phyloP scores from a whole-genome alignment of 192 early-diverging fungal genomes.

The Allomyces macrogynus region DNA sequence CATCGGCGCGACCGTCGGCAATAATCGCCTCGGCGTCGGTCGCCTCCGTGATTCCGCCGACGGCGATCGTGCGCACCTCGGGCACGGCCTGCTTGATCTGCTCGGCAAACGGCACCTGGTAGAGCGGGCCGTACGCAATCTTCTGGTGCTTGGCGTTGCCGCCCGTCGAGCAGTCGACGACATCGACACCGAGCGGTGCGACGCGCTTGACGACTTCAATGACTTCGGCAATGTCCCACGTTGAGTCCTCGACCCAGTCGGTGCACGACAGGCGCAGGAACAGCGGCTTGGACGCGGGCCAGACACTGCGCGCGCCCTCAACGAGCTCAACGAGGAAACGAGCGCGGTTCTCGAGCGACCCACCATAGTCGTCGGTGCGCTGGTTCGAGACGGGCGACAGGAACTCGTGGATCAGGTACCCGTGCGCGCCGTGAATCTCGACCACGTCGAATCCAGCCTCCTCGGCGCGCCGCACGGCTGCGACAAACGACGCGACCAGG shows the following conservation, averaged over 20 bases:
- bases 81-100: no score
- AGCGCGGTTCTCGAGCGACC: constrained; percentile 69
- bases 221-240: constrained; percentile 56
- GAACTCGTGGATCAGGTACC: constrained; percentile 68
- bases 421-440: constrained; percentile 82
- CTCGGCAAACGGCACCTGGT: constrained; percentile 48
- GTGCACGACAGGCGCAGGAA: constrained; percentile 61
- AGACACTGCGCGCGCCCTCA: constrained; percentile 34
- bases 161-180: constrained; percentile 63
- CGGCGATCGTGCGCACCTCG: constrained; percentile 35
- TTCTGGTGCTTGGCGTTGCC: constrained; percentile 19
- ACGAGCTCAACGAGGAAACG: constrained; percentile 54
- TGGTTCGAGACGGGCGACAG: constrained; percentile 58
- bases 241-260: constrained; percentile 53
- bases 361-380: constrained; percentile 80
- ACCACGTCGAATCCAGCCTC: constrained; percentile 74
- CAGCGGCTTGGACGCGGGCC: constrained; percentile 62
- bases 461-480: constrained; percentile 44
- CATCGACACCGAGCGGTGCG: constrained; percentile 48
- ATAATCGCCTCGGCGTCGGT: constrained; percentile 54
- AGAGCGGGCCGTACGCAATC: constrained; percentile 13
- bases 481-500: constrained; percentile 36
- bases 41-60: constrained; percentile 45
- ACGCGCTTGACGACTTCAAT: constrained; percentile 36
- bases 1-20: constrained; percentile 37